Percentiles rank a stretch among this genome's conserved stretches.
Evolutionary conservation across 2,329 filamentous ascomycete genomes (phyloP).

Genomic region (Monosporascus sp.): DNA sequence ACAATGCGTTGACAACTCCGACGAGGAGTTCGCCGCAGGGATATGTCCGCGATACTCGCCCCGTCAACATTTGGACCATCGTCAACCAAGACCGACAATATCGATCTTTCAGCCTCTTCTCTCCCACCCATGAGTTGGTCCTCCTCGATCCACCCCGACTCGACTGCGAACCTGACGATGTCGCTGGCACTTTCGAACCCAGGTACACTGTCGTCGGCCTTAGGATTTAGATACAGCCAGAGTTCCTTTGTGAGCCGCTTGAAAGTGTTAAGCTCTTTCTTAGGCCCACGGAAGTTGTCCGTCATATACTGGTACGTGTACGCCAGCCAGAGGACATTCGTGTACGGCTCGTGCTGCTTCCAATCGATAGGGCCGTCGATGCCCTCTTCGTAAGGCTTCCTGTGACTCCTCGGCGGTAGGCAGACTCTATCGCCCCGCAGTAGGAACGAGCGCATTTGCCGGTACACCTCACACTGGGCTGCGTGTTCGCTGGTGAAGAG

Average conservation of each 20-base stretch:
- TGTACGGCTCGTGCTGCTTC: constrained; percentile 53
- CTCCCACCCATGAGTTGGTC: constrained; percentile 42
- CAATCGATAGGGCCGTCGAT: constrained; percentile 48
- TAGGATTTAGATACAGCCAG: constrained; percentile 49
- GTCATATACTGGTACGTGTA: constrained; percentile 55
- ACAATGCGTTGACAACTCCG: constrained; percentile 4
- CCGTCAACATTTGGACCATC: constrained; percentile 9
- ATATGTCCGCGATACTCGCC: constrained; percentile 6
- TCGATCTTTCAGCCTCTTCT: constrained; percentile 27
- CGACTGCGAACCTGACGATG: constrained; percentile 52
- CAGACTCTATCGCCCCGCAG: constrained; percentile 46
- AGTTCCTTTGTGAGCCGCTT: constrained; percentile 46
- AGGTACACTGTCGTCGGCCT: constrained; percentile 41
- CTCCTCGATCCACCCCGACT: constrained; percentile 53
- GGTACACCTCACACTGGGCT: constrained; percentile 56
- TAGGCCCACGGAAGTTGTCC: constrained; percentile 41
- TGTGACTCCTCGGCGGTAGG: constrained; percentile 43
- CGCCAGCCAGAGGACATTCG: constrained; percentile 61
- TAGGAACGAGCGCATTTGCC: constrained; percentile 57
- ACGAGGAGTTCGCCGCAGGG: constrained; percentile 20
- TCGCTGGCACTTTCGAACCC: constrained; percentile 53
- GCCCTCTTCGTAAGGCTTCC: constrained; percentile 40
- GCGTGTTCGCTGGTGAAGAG: constrained; percentile 58
- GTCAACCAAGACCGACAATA: constrained; percentile 22
- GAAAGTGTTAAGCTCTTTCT: constrained; percentile 42